These are phyloP conservation scores for Venturia asperata DNA, from an alignment of 2,329 filamentous ascomycete genomes.

Conservation along the genomic window DNA sequence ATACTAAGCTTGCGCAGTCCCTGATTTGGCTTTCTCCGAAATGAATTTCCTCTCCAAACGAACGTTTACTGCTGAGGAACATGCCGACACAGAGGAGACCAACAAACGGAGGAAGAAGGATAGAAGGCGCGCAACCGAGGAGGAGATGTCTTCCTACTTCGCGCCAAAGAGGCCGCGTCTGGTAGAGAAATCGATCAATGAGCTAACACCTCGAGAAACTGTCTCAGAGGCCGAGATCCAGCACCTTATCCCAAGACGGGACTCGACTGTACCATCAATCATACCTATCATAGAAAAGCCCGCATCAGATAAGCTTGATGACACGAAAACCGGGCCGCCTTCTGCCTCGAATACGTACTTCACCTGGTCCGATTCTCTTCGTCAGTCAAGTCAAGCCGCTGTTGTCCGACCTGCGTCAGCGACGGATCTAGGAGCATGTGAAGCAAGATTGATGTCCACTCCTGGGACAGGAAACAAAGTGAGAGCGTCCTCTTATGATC, in stretches of 20 bases:
- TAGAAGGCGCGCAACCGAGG: constrained; percentile 29
- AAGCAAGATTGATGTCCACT: neutral
- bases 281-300: constrained; percentile 30
- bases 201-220: constrained; percentile 21
- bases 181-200: constrained; percentile 26
- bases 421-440: neutral
- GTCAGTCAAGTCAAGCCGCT: constrained; percentile 23
- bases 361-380: constrained; percentile 39
- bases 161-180: constrained; percentile 27
- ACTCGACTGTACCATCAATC: constrained; percentile 19
- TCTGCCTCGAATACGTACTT: constrained; percentile 30
- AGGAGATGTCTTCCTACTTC: constrained; percentile 43
- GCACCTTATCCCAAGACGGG: neutral
- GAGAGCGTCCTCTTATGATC: constrained; percentile 4
- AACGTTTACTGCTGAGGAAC: constrained; percentile 26
- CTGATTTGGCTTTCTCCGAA: constrained; percentile 46
- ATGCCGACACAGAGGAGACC: constrained; percentile 23
- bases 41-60: constrained; percentile 42
- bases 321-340: constrained; percentile 14
- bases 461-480: neutral
- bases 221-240: neutral
- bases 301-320: constrained; percentile 24
- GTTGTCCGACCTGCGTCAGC: neutral
- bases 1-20: constrained; percentile 33
- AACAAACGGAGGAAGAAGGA: constrained; percentile 32